Conservation (phyloP, 768 basidiomycete genomes). For the Russula ochroleuca region DNA sequence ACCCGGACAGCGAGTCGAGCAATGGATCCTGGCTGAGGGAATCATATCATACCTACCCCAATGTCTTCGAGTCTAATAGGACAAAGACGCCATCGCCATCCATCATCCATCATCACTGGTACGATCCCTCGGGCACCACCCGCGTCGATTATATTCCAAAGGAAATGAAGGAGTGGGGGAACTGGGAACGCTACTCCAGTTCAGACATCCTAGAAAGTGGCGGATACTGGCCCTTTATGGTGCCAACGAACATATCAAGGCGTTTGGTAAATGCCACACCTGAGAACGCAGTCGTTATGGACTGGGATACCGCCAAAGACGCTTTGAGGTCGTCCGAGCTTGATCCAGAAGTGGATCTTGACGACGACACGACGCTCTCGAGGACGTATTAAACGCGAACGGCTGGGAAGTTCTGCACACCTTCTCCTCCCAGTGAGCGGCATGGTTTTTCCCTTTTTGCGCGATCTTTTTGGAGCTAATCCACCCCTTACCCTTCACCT, state of each 20-base stretch:
- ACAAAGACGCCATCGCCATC: conserved; percentile 32
- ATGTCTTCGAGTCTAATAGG: conserved; percentile 29
- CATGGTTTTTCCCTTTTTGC: not conserved
- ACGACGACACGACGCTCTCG: conserved; percentile 34
- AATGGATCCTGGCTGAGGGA: conserved; percentile 39
- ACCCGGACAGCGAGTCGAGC: conserved; percentile 35
- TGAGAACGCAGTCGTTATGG: too few species aligned
- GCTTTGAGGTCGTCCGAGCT: not conserved
- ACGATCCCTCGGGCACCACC: conserved; percentile 37
- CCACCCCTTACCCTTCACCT: not conserved
- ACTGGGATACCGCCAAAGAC: conserved; percentile 11
- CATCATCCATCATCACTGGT: conserved; percentile 40
- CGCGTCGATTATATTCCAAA: conserved; percentile 39
- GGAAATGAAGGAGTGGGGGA: conserved; percentile 35
- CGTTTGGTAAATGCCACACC: too few species aligned
- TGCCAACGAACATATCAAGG: not conserved
- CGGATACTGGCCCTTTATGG: conserved; percentile 11
- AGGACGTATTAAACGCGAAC: conserved; percentile 35
- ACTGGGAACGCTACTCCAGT: conserved; percentile 30
- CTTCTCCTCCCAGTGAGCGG: conserved; percentile 39
- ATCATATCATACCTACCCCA: conserved; percentile 34
- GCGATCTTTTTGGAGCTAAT: not conserved
- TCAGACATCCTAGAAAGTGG: conserved; percentile 21
- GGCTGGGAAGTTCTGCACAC: conserved; percentile 43
- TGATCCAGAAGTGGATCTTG: conserved; percentile 19